Base-by-base conservation (phyloP, 2,329 filamentous ascomycete genomes). In the Colletotrichum aenigma region DNA sequence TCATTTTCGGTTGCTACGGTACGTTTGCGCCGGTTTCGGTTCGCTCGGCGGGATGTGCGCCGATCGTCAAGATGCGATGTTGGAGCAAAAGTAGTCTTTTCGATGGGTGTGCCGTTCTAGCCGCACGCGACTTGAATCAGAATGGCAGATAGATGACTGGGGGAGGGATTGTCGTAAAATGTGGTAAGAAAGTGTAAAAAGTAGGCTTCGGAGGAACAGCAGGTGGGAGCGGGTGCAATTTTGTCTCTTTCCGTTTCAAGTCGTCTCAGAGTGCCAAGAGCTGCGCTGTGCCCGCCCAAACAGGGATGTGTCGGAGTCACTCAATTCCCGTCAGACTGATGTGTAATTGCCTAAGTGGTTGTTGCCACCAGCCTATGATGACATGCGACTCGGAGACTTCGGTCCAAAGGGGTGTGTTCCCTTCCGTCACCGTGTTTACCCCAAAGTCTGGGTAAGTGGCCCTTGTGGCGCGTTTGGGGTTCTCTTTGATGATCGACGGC, bases 1-100 rank as follows among this genome's bases (percentile, higher is more conserved):
- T 82, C 84, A 86, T 86, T 71, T 52, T 62, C 79, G 77, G 62
- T 68, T 67, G 55, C 52, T 56, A 13, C 8, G 16, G n/a, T 34
- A 8, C 62, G 24, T 62, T 48, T 55, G 26, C 32, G 6, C 18
- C n/a, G 43, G n/a, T 64, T 21, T 66, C 18, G 60, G 52, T 24
- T n/a, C 30, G 12, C 18, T 73, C 72, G 62, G 55, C 32, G 26
- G 30, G 18, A 24, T 68, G 38, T 61, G 52, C 58, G 34, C 15
- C 21, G 38, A 36, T 68, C 43, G 43, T 34, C 43, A 6, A 21
- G 26, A 52, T 34, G 26, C n/a, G 38, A 56, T 18, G 18, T 52
- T 24, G 21, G n/a, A 10, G 43, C 43, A 52, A 67, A 67, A 26
- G 10, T 8, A 62, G 34, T 30, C 13, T 61, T 30, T 21, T 24